Evolutionary conservation across 2,329 filamentous ascomycete genomes (phyloP), one percentile per base, ranked within the genome.

Genomic region (Alternaria novae-zelandiae): DNA sequence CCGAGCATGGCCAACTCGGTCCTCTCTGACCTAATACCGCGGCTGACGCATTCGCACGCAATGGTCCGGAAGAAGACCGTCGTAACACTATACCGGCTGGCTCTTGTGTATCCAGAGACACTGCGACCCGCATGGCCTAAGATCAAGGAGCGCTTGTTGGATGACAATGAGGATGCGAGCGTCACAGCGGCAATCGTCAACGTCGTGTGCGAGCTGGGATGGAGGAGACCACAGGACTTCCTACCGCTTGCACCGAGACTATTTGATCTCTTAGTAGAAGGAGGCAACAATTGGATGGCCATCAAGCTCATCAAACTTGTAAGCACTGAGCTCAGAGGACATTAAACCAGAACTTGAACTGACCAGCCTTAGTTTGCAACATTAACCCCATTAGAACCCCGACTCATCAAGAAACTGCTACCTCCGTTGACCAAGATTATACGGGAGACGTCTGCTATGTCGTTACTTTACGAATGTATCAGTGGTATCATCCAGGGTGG

Each of bases 241-340:
- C 84, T 99, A 28, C 93, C 96, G 13, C 85, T 99, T 28, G 96
- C 96, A 0, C 96, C 96, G 9, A 87, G 96, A 62, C 82, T 99
- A 25, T 99, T 98, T 74, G 94, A 97, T 76, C 86, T 99, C 17
- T 84, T 99, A 25, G 94, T 97, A 12, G 91, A 96, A 64, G 91
- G 94, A 59, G 91, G 91, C 41, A 98, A 99, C 81, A 99, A 99
- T 80, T 99, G 96, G 96, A 98, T 99, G 95, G 94, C 94, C 63
- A 99, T 99, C 78, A 99, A 99, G 79, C 88, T 99, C 66, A 98
- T 99, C 79, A 99, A 99, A 82, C 86, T 99, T 67, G 93, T 95
- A 79, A 70, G 88, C 82, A 12, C 36, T 10, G 12, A 28, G 2
- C 36, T 17, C 9, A n/a, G 5, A 23, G 11, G 17, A 4, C 20